These are phyloP conservation scores for Blastobotrys indianensis DNA, from an alignment of 1,139 yeast genomes.

Conservation along the genomic window DNA sequence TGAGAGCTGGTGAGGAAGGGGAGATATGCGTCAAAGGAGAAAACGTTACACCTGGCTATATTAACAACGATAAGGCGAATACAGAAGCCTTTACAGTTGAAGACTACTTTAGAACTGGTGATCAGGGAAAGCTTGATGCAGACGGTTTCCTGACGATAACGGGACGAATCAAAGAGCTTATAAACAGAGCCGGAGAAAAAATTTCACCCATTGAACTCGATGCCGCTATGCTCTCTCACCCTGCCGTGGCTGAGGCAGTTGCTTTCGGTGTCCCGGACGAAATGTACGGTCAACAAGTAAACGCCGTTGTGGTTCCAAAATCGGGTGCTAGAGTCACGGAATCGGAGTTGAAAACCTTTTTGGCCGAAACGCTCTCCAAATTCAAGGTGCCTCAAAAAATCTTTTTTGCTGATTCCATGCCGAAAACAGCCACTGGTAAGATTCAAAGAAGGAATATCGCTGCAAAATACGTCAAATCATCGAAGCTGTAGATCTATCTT, in stretches of 20 bases:
- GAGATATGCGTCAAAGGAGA: constrained; percentile 61
- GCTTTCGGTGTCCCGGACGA: constrained; percentile 58
- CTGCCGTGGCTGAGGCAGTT: constrained; percentile 59
- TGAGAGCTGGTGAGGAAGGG: constrained; percentile 50
- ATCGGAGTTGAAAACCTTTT: constrained; percentile 39
- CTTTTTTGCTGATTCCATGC: constrained; percentile 53
- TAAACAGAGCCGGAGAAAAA: constrained; percentile 66
- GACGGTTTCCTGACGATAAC: constrained; percentile 55
- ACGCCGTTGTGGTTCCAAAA: constrained; percentile 57
- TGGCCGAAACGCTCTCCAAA: constrained; percentile 42
- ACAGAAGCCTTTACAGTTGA: constrained; percentile 51
- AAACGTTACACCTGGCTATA: constrained; percentile 65
- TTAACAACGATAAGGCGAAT: constrained; percentile 63
- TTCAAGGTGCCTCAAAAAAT: constrained; percentile 55
- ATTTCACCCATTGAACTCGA: constrained; percentile 64
- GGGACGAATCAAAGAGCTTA: constrained; percentile 62
- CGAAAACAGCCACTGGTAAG: constrained; percentile 69
- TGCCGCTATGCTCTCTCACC: constrained; percentile 49
- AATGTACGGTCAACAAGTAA: constrained; percentile 60
- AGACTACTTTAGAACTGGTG: constrained; percentile 67
- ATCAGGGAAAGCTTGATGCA: constrained; percentile 56
- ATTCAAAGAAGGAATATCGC: constrained; percentile 60
- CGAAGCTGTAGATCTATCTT: constrained; percentile 25
- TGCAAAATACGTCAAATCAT: constrained; percentile 29
- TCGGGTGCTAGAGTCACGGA: constrained; percentile 33